These are phyloP conservation scores for Metarhizium guizhouense DNA, from an alignment of 2,329 filamentous ascomycete genomes.

Conservation along the genomic window DNA sequence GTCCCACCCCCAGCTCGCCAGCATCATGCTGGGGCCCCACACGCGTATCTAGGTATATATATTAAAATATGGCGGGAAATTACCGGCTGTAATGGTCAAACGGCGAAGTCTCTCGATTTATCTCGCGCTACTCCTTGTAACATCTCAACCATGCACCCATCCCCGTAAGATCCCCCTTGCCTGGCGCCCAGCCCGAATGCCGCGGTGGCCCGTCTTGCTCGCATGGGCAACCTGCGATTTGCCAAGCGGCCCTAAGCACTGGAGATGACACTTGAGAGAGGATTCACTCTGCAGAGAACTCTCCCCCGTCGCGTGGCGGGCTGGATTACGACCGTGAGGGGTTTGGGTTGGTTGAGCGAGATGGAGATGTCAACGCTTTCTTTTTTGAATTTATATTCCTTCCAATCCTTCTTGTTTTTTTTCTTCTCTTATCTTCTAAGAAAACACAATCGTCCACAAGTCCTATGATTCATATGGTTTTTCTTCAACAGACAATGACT, in stretches of 20 bases:
- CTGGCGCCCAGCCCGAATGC: constrained; percentile 60
- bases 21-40: too few relatives aligned
- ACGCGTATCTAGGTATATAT: constrained; percentile 13
- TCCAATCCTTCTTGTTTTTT: constrained; percentile 14
- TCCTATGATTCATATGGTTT: too few relatives aligned
- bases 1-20: too few relatives aligned
- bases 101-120: constrained; percentile 47
- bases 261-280: constrained; percentile 62
- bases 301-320: constrained; percentile 63
- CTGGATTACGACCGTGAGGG: constrained; percentile 57
- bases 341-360: constrained; percentile 47
- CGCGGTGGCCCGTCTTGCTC: constrained; percentile 55
- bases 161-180: constrained; percentile 45
- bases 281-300: constrained; percentile 64
- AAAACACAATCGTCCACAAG: too few relatives aligned
- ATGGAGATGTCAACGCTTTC: constrained; percentile 45
- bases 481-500: too few relatives aligned
- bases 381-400: constrained; percentile 12
- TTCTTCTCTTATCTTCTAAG: not conserved
- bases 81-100: constrained; percentile 54
- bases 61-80: not conserved
- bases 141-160: constrained; percentile 35
- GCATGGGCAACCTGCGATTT: constrained; percentile 56
- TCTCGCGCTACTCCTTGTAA: constrained; percentile 23
- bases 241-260: constrained; percentile 56